Evolutionary conservation across 1,284 basidiomycete genomes (phyloP), one percentile per base, ranked within the genome.

Genomic region (Boletellus deceptivus): DNA sequence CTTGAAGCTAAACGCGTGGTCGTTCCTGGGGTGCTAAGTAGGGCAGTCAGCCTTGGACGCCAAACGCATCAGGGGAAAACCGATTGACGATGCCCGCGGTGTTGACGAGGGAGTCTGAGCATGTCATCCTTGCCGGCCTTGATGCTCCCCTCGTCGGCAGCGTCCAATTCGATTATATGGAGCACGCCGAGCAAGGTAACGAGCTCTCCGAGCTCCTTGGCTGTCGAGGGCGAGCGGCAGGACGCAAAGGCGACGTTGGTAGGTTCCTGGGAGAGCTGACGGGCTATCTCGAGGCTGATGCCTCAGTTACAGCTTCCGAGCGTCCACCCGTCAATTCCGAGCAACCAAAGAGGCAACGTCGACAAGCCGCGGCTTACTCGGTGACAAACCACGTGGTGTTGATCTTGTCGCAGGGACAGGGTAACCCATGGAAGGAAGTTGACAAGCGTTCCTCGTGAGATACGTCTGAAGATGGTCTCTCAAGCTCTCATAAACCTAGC

Each of bases 221-320:
- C 64, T 6, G 46, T 48, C 13, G 50, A 47, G 5, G 63, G 63
- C 11, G 50, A 58, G 9, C 66, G 60, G 54, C 65, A 68, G 16
- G 65, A 56, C 20, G 66, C 68, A 36, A 70, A 57, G 4, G 68
- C 59, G 43, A 62, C 45, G 34, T 60, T 62, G 3, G 54, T 50
- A 9, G 58, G 47, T 11, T 60, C 56, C 27, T 37, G 40, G 7
- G 57, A 46, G 20, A 69, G 54, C 37, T 61, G 62, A 27, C 52
- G 53, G 33, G 64, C 62, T 42, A 65, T 51, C 41, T 54, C 55
- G 29, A 69, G 52, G 36, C 69, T 68, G 27, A 69, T 62, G 33
- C 68, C 68, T 13, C 66, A 14, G 33, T 25, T 25, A 9, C 25
- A 25, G 6, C 25, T 25, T 25, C 5, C 25, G 25, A 25, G 25